These are phyloP conservation scores for Globisporangium camurandrum DNA, from an alignment of 352 stramenopile genomes.

Conservation along the genomic window DNA sequence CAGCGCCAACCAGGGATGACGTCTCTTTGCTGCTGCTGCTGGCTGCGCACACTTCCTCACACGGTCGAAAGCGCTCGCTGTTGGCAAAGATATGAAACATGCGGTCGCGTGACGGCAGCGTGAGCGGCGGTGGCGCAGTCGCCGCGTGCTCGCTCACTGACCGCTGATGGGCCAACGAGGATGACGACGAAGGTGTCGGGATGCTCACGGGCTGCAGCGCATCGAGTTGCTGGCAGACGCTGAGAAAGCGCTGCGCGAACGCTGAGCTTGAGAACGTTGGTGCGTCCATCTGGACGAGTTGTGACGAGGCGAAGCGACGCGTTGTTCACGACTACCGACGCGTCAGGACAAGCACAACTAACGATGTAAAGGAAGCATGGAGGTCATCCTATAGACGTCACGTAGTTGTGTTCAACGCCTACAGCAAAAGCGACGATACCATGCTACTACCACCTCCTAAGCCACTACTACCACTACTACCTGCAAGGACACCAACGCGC, in stretches of 20 bases:
- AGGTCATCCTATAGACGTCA: not conserved
- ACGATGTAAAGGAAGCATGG: too few species aligned
- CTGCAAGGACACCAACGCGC: not conserved
- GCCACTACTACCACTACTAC: not conserved
- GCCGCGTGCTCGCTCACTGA: not conserved
- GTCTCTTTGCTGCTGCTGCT: conserved; percentile 1
- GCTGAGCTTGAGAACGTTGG: not conserved
- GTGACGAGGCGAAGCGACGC: not conserved
- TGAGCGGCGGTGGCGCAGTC: conserved; percentile 1
- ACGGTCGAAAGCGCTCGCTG: conserved; percentile 11
- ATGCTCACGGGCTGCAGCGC: conserved; percentile 14
- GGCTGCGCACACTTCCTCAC: conserved; percentile 1
- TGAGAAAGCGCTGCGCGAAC: conserved; percentile 17
- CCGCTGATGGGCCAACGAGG: not conserved
- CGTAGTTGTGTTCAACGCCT: not conserved
- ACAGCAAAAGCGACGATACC: not conserved
- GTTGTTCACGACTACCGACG: too few species aligned
- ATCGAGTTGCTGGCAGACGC: conserved; percentile 24
- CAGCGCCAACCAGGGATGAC: not conserved
- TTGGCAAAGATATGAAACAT: conserved; percentile 9
- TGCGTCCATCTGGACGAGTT: conserved; percentile 1
- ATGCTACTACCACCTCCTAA: not conserved
- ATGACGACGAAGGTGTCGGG: not conserved
- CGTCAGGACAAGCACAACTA: too few species aligned
- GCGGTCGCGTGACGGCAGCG: conserved; percentile 6